Percentiles rank a stretch among this genome's conserved stretches.
Evolutionary conservation across 805 yeast genomes (phyloP).

Genomic region (Cyberlindnera xylosilytica): DNA sequence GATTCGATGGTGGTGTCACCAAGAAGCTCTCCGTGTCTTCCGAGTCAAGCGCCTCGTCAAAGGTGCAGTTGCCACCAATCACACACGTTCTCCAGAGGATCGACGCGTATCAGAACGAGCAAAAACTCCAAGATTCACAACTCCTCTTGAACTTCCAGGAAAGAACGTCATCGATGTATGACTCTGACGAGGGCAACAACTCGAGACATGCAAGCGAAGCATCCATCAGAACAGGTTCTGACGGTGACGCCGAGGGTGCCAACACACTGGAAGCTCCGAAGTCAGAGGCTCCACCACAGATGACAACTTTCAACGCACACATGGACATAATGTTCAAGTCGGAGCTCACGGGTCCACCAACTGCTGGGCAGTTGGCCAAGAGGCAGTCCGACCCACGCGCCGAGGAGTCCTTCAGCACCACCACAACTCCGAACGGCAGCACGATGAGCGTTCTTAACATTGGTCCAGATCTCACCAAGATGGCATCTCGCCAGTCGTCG

Average conservation of each 20-base stretch:
- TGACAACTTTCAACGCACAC: constrained; percentile 13
- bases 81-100: constrained; percentile 24
- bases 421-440: constrained; percentile 6
- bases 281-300: constrained; percentile 2
- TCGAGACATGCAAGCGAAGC: neutral
- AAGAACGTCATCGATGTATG: constrained; percentile 9
- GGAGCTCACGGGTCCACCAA: constrained; percentile 1
- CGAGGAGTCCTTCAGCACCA: neutral
- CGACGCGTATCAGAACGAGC: constrained; percentile 27
- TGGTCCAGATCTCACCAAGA: constrained; percentile 10
- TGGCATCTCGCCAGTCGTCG: constrained; percentile 16
- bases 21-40: neutral
- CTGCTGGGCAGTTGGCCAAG: neutral
- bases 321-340: constrained; percentile 9
- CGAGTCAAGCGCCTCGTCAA: neutral
- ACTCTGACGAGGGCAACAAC: neutral
- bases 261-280: too few species aligned
- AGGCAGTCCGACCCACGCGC: neutral
- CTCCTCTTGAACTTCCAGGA: constrained; percentile 24
- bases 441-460: constrained; percentile 11
- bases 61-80: constrained; percentile 24
- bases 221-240: constrained; percentile 1
- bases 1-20: neutral
- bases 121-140: constrained; percentile 28
- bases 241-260: neutral